Evolutionary conservation across 148 eudicot species (phyloP), one percentile per base, ranked within the genome.

Genomic region (Cornus suecica): DNA sequence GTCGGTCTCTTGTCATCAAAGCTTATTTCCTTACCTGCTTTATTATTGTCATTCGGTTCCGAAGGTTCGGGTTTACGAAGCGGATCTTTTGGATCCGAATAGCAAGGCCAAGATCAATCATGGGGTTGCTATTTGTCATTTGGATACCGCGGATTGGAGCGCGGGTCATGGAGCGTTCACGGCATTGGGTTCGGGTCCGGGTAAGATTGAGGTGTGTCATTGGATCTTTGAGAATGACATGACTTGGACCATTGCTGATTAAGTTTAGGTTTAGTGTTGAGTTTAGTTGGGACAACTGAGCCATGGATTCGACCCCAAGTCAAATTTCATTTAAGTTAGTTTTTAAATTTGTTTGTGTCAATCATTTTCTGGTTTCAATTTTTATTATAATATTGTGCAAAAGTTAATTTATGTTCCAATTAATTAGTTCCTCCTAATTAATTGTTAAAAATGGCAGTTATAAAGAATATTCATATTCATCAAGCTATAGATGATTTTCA

Each of bases 141-240:
- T 87, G 45, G 90, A 87, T 32, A 87, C 90, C 1, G 80, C 90
- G 23, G 75, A 71, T 4, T 87, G 90, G 90, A 84, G 90, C 52
- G 76, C 87, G 25, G 83, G 84, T 75, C 90, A 87, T 16, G 90
- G 87, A 14, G 90, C 90, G 0, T 87, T 87, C 69, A 20, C 84
- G 64, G 80, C 86, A 8, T 81, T 87, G 52, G 90, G 90, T 51
- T 66, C 85, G 26, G 76, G 90, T 80, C 90, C 90, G 8, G 90
- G 90, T 29, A 84, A 84, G 77, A 87, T 87, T 34, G 90, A 87
- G 72, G 87, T 87, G 14, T 87, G 90, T 37, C 90, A 87, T 70
- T 87, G 90, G 90, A 87, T 87, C 61, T 87, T 87, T 73, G 90
- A 87, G 82, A 87, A 84, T 65, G 90, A 87, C 75, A 71, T 87